These are phyloP conservation scores for Barnettozyma populi DNA, from an alignment of 805 yeast species.

Conservation along the genomic window DNA sequence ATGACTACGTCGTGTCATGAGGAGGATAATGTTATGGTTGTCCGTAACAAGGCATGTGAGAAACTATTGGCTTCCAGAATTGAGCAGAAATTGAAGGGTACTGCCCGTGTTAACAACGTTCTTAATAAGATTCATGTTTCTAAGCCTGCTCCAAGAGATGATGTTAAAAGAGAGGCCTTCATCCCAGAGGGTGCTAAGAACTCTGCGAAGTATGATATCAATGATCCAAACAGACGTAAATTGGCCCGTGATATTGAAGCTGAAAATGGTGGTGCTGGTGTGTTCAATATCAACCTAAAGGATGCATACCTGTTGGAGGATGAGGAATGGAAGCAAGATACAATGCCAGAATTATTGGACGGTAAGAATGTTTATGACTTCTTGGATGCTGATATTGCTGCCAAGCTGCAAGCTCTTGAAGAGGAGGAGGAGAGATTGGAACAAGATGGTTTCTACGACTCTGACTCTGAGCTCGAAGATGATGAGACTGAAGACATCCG, in stretches of 20 bases:
- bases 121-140: conserved; percentile 95
- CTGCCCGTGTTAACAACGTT: conserved; percentile 82
- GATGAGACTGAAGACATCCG: conserved; percentile 64
- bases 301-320: conserved; percentile 90
- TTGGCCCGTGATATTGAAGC: conserved; percentile 87
- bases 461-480: conserved; percentile 67
- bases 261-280: conserved; percentile 99
- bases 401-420: conserved; percentile 90
- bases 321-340: conserved; percentile 96
- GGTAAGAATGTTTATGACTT: conserved; percentile 97
- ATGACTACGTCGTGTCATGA: conserved; percentile 91
- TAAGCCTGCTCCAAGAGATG: conserved; percentile 84
- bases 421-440: conserved; percentile 95
- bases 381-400: conserved; percentile 92
- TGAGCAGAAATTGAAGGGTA: conserved; percentile 92
- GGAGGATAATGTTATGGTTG: conserved; percentile 92
- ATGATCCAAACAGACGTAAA: conserved; percentile 76
- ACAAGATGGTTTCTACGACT: conserved; percentile 90
- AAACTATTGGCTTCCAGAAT: conserved; percentile 91
- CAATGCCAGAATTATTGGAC: conserved; percentile 93
- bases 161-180: conserved; percentile 66
- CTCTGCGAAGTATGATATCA: conserved; percentile 62
- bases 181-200: conserved; percentile 73
- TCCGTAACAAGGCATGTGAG: conserved; percentile 96
- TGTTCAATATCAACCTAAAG: conserved; percentile 86